These are phyloP conservation scores for Aureobasidium musti DNA, from an alignment of 2,329 filamentous ascomycete genomes.

Conservation along the genomic window DNA sequence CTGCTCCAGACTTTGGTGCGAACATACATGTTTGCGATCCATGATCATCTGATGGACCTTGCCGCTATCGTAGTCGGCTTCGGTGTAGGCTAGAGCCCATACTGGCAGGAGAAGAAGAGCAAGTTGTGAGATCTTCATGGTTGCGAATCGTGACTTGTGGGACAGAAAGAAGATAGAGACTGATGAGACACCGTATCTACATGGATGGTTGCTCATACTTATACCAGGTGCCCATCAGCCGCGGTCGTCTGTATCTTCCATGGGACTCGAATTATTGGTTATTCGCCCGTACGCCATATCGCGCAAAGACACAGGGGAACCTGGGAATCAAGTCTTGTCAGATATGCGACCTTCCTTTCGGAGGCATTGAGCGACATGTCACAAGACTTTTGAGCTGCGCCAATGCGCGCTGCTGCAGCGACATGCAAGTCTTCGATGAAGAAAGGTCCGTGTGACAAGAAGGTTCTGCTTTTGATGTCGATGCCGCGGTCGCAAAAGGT, in stretches of 20 bases:
- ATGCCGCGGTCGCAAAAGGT: neutral
- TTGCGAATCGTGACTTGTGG: neutral
- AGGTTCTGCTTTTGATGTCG: neutral
- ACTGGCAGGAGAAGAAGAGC: constrained; percentile 18
- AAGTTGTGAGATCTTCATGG: constrained; percentile 26
- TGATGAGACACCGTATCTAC: neutral
- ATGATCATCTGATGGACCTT: constrained; percentile 30
- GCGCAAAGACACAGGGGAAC: neutral
- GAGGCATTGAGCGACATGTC: neutral
- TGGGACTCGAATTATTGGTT: no score
- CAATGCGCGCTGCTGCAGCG: neutral
- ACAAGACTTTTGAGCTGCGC: constrained; percentile 1
- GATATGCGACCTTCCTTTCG: constrained; percentile 4
- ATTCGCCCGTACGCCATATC: neutral
- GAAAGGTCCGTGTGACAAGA: neutral
- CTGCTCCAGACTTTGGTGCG: no score
- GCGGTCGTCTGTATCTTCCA: no score
- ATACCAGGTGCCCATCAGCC: neutral
- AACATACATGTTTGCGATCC: constrained; percentile 27
- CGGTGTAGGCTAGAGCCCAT: constrained; percentile 23
- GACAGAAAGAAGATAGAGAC: neutral
- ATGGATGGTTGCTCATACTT: neutral
- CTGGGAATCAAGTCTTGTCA: neutral
- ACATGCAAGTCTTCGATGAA: neutral
- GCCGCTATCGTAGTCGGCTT: constrained; percentile 28